Evolutionary conservation across 169 alveolate species (phyloP).

Genomic region (Babesia caballi): DNA sequence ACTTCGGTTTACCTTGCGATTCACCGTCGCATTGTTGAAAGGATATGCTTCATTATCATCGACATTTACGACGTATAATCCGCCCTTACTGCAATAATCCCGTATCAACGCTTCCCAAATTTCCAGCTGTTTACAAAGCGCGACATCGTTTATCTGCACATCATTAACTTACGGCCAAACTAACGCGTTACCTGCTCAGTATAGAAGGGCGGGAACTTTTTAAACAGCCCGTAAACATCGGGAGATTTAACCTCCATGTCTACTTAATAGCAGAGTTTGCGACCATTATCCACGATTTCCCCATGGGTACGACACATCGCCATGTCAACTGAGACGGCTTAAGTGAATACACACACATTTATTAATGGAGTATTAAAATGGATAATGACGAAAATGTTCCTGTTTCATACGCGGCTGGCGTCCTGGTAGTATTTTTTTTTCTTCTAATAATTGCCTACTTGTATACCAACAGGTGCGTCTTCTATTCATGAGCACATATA

Average conservation of each 20-base stretch:
- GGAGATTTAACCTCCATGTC: neutral
- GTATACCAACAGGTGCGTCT: neutral
- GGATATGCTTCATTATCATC: conserved; percentile 15
- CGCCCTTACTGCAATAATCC: neutral
- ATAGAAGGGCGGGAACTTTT: conserved; percentile 60
- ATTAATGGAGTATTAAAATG: neutral
- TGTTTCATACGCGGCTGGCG: neutral
- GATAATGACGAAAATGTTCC: neutral
- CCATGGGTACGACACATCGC: neutral
- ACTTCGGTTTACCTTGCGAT: conserved; percentile 29
- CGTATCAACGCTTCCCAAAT: conserved; percentile 50
- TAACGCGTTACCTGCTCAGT: conserved; percentile 53
- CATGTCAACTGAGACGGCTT: too few species aligned
- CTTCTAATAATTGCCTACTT: neutral
- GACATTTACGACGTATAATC: conserved; percentile 7
- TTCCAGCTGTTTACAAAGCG: conserved; percentile 56
- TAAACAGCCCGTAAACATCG: conserved; percentile 12
- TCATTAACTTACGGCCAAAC: too few species aligned
- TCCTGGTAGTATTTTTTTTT: neutral
- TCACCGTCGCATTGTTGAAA: conserved; percentile 28
- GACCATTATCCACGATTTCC: neutral
- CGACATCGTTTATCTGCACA: conserved; percentile 53
- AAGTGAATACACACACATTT: neutral
- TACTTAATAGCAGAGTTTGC: neutral
- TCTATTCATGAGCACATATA: neutral